phyloP scores from a whole-genome alignment of 2,329 filamentous ascomycete species.

The Sclerotinia trifoliorum region DNA sequence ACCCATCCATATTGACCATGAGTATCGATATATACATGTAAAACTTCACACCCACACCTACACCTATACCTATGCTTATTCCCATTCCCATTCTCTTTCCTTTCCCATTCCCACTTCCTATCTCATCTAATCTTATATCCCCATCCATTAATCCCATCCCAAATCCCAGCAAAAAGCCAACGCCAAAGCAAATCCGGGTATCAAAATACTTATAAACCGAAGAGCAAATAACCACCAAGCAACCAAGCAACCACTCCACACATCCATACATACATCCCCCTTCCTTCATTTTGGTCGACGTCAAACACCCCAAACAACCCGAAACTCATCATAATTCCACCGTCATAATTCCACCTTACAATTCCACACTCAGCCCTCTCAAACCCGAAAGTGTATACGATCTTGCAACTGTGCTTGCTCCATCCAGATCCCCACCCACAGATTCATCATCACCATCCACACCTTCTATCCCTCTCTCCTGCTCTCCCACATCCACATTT shows the following conservation, averaged over 20 bases:
- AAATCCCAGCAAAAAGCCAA: not conserved
- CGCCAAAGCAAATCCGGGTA: conserved; percentile 2
- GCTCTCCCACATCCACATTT: not conserved
- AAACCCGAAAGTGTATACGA: not conserved
- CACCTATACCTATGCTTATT: not conserved
- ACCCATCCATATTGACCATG: not conserved
- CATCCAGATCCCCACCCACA: not conserved
- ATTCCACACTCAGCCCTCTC: not conserved
- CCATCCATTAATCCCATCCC: not conserved
- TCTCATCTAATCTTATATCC: not conserved
- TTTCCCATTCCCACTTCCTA: not conserved
- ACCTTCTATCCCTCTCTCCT: not conserved
- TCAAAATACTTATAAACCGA: not conserved
- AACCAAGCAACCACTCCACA: not conserved
- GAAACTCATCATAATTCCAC: not conserved
- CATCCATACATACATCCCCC: not conserved
- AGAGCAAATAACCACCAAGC: not conserved
- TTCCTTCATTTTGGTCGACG: no score
- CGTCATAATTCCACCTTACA: not conserved
- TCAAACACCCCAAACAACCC: not conserved
- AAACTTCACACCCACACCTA: not conserved
- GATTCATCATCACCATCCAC: not conserved
- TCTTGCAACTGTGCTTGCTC: not conserved
- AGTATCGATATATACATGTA: not conserved
- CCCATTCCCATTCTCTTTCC: not conserved